Base-by-base conservation (phyloP, 768 basidiomycete species). In the Paxillus rubicundulus region DNA sequence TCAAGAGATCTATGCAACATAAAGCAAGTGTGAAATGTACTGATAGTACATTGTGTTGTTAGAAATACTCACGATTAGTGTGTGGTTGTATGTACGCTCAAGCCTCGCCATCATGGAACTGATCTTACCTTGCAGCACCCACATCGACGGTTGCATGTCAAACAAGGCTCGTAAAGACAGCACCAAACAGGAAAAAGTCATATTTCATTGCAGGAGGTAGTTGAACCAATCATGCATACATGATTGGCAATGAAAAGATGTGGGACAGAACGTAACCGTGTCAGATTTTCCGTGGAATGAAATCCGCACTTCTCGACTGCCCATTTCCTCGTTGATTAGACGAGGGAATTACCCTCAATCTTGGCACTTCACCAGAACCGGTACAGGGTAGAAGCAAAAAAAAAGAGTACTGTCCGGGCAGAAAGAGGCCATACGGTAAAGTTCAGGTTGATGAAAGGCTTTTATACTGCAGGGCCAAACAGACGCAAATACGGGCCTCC, bases 281-380 rank as follows among this genome's bases (percentile, higher is more conserved):
- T 60, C 50, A 69, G 60, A 67, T 64, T 63, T 63, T 57, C 54
- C 48, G 5, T 24, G 45, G 5, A 9, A 51, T 54, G 63, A 68
- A 68, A 68, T 57, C 66, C 47, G 66, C 74, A 76, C 62, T 69
- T 75, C 65, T 77, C 68, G 65, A 65, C 69, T 67, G 74, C 74
- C 80, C 81, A 73, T 76, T 76, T 69, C 66, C 61, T 70, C 72
- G 78, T 70, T 80, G 77, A 81, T 83, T 77, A 74, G 77, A 70
- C 81, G 72, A 70, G 59, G 61, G 70, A 69, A 57, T 72, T 65
- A 77, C 43, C 74, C 46, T 84, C 54, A 47, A 50, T 87, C 53
- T 87, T 69, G 85, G 85, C 86, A 36, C 74, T 76, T 84, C 82
- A 86, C 83, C 85, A 87, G 86, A 87, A 87, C 85, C 85, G 84